Conservation (phyloP, 768 basidiomycete genomes). For the Lentinus tigrinus region DNA sequence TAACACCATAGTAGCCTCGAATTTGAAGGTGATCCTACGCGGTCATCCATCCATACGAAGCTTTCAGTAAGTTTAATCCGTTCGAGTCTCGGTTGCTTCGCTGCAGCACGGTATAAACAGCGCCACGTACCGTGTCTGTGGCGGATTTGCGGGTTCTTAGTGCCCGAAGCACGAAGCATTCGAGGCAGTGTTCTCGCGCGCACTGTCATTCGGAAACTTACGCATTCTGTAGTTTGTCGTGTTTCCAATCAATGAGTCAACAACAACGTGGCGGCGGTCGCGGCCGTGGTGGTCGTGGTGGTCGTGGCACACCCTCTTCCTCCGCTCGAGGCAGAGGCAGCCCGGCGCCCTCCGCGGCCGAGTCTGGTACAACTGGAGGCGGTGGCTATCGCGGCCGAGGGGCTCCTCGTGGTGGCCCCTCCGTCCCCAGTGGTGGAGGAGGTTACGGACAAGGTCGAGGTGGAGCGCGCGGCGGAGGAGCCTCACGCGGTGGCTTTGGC, state of each 20-base stretch:
- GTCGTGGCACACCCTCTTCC: constrained; percentile 3
- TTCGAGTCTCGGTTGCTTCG: too few relatives aligned
- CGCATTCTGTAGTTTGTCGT: too few relatives aligned
- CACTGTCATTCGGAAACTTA: too few relatives aligned
- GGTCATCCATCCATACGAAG: too few relatives aligned
- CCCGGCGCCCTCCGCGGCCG: background rate
- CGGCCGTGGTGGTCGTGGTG: background rate
- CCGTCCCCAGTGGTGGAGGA: background rate
- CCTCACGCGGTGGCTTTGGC: constrained; percentile 3
- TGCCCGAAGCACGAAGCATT: too few relatives aligned
- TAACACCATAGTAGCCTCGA: too few relatives aligned
- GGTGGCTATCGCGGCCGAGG: background rate
- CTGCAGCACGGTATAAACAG: too few relatives aligned
- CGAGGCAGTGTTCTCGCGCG: too few relatives aligned
- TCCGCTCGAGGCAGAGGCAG: constrained; percentile 7
- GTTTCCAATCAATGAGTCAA: background rate
- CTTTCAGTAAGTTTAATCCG: too few relatives aligned
- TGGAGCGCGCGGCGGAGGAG: constrained; percentile 4
- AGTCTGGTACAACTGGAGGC: background rate
- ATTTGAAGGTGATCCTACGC: too few relatives aligned
- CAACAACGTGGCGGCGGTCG: background rate
- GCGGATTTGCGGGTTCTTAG: too few relatives aligned
- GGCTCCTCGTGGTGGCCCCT: background rate
- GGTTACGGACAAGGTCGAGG: background rate
- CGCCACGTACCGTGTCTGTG: too few relatives aligned